Base-by-base conservation (phyloP, 371 early-diverging fungal genomes). In the Mucor racemosus region DNA sequence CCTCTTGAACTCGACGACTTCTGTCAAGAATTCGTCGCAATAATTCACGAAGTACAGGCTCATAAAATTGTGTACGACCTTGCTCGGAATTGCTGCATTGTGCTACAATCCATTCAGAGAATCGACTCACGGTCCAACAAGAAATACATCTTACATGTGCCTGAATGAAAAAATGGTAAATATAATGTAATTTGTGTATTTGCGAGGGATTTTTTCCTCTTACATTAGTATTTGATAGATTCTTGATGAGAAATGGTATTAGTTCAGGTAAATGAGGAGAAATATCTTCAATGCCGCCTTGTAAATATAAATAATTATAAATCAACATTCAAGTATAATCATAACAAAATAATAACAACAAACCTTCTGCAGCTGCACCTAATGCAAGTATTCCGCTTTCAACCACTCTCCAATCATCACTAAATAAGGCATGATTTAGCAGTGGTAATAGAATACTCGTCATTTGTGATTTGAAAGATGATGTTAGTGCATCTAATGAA, bases 101-200 rank as follows among this genome's bases (percentile, higher is more conserved):
- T 63, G 86, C 78, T 48, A 95, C 85, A 39, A 90, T 88, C 97
- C 97, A 98, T 41, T 78, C 79, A 21, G 95, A 88, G 77, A 95
- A 98, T 41, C 98, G 88, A 53, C 97, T 91, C 54, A 96, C 79
- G 31, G 97, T 95, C 99, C 99, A 98, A 79, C 97, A 97, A 14
- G 97, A 88, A 70, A 98, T 97, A 39, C 93, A 92, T 62, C 97
- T 88, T 56, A 98, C 91, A 54, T 97, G 82, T 5, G 95, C 92
- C 91, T 92, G 81, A 44, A 44, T 26, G 38, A 5, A 38, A 19
- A 5, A 39, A 19, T n/a, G 9, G 15, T 55, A 26, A 60, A 26
- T 41, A 59, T 31, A 26, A 31, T 59, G 11, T 41, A 39, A 40
- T 42, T 31, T 21, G 21, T 21, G 21, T 19, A 19, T 21, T 8